Base-by-base conservation (phyloP, 1,139 yeast species). In the Groenewaldozyma auringiensis region DNA sequence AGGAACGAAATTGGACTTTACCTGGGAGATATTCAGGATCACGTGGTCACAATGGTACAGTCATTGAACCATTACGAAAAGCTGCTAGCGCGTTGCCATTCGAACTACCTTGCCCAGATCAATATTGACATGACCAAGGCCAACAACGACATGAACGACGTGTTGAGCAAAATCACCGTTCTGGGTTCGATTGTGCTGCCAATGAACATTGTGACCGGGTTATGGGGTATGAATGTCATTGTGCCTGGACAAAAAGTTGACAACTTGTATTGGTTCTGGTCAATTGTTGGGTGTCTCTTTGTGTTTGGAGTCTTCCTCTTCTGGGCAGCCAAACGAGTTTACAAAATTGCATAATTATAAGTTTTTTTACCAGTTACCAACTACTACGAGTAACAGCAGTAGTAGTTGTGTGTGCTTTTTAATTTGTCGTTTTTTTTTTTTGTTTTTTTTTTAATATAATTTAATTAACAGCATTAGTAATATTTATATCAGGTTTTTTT, bases 221-320 rank as follows among this genome's bases (percentile, higher is more conserved):
- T 92, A 45, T 92, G 97, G 97, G 98, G 98, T 50, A 92, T 92
- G 98, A 92, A 92, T 68, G 95, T 94, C 53, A 56, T 85, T 9
- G 97, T 92, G 33, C 98, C 98, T 0, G 98, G 98, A 0, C 97
- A 89, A 61, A 82, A 76, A 25, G 54, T 58, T 14, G 70, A 71
- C 42, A 82, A 86, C 1, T 68, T 89, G 54, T 64, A 70, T 3
- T 92, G 98, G 98, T 92, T 92, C 65, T 83, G 79, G 59, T 53
- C 64, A 9, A 67, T 67, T 40, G 52, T 60, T 6, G 49, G 49
- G 6, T 41, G 53, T 21, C 54, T 68, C 49, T 34, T 61, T 21
- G 37, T 62, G 9, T 66, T 68, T 51, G 71, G 66, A 2, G 48
- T 64, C 20, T 47, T 59, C 3, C 61, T 65, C 20, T 65, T 58